Evolutionary conservation across 1,284 basidiomycete genomes (phyloP).

Genomic region (Thecaphora thlaspeos): DNA sequence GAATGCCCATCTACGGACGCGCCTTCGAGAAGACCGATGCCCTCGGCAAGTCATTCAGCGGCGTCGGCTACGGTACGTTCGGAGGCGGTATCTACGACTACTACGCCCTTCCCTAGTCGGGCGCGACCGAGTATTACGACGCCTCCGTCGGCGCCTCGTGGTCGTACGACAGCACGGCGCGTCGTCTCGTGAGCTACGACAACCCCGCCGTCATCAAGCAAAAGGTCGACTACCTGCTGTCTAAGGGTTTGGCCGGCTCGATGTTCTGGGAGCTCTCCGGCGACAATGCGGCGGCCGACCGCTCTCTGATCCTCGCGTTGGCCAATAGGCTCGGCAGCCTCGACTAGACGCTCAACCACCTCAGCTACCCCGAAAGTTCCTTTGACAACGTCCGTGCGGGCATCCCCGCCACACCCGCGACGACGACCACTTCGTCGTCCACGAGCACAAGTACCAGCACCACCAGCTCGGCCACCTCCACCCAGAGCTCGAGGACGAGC

Average conservation of each 20-base stretch:
- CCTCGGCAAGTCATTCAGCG: constrained; percentile 71
- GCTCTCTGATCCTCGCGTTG: constrained; percentile 7
- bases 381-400: constrained; percentile 53
- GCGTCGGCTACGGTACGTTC: constrained; percentile 73
- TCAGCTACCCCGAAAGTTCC: constrained; percentile 61
- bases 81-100: constrained; percentile 66
- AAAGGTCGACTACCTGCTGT: constrained; percentile 74
- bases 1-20: constrained; percentile 65
- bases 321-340: constrained; percentile 19
- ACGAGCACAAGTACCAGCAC: background rate
- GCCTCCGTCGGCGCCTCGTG: constrained; percentile 70
- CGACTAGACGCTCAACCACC: constrained; percentile 68
- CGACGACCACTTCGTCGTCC: background rate
- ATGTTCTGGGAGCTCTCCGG: constrained; percentile 65
- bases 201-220: constrained; percentile 66
- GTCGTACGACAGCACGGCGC: constrained; percentile 68
- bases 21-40: constrained; percentile 76
- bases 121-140: constrained; percentile 69
- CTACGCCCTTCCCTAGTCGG: constrained; percentile 70
- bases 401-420: background rate
- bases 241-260: constrained; percentile 70
- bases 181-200: constrained; percentile 78
- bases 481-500: background rate
- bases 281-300: constrained; percentile 26
- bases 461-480: background rate